A percentile compares a stretch with the other conserved stretches of the same genome.
Conservation (phyloP, 495 filamentous ascomycete species). For the Podospora didyma region DNA sequence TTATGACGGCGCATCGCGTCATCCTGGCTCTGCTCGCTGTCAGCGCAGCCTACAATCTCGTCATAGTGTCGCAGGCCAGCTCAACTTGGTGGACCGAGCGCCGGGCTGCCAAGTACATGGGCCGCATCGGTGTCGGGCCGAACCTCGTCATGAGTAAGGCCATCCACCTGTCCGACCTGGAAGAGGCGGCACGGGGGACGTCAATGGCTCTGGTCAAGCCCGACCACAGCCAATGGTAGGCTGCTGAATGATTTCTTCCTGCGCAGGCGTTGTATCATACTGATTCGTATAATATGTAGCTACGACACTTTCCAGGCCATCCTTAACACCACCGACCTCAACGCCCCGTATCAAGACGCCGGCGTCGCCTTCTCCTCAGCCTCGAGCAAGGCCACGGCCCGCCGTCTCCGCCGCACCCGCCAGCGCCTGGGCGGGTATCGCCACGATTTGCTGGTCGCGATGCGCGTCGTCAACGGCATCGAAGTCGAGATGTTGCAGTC, state of each 20-base stretch:
- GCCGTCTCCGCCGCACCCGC: constrained; percentile 68
- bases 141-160: constrained; percentile 77
- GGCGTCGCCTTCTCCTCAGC: constrained; percentile 37
- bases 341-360: constrained; percentile 45
- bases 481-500: constrained; percentile 77
- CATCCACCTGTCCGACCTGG: constrained; percentile 78
- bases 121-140: constrained; percentile 70
- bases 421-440: constrained; percentile 79
- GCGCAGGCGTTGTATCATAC: too few species aligned
- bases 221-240: constrained; percentile 40
- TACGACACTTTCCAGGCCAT: constrained; percentile 55
- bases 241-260: neutral
- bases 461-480: constrained; percentile 84
- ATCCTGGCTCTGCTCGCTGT: constrained; percentile 63
- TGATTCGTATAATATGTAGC: constrained; percentile 20
- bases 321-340: constrained; percentile 47
- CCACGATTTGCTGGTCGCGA: constrained; percentile 87
- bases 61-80: constrained; percentile 63
- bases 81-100: constrained; percentile 84
- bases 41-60: constrained; percentile 65
- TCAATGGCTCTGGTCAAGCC: constrained; percentile 21
- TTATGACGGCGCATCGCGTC: constrained; percentile 69
- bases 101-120: constrained; percentile 74
- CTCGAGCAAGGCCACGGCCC: constrained; percentile 56
- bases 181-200: constrained; percentile 54